Evolutionary conservation across 306 rosid genomes (phyloP), one percentile per base, ranked within the genome.

Genomic region (Glycine soja): DNA sequence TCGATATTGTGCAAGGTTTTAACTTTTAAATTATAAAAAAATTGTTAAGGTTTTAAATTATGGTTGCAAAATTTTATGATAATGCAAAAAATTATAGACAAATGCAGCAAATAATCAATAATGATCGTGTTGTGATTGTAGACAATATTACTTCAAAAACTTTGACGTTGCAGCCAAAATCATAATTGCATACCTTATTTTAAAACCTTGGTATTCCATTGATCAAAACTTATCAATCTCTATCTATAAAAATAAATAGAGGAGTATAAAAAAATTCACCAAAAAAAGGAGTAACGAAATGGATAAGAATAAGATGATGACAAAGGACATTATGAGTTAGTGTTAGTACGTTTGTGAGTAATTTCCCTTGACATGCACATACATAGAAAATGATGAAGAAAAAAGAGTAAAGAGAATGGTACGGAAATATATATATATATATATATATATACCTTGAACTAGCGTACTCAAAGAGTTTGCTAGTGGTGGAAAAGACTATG

Each of bases 401-500:
- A 65, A 66, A 19, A 10, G 48, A n/a, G n/a, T 32, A 36, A 0
- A n/a, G n/a, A n/a, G n/a, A n/a, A n/a, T n/a, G n/a, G 32, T 67
- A 66, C 72, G 52, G 72, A 66, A n/a, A 8, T 34, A 34, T 34
- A 34, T 34, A 34, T 34, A 34, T 2, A n/a, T n/a, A n/a, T n/a
- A n/a, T n/a, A n/a, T n/a, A n/a, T n/a, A 9, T 16, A 38, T 30
- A 87, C 90, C 90, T 87, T 59, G 88, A 76, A n/a, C n/a, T n/a
- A 16, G 87, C 74, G 72, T 84, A 87, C 6, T 87, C 81, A 7
- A 75, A 85, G 83, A 81, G 88, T 71, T 70, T 85, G 50, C 73
- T 87, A 3, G 90, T 79, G 1, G 81, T 8, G 8, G 90, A 85
- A 18, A 85, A 81, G 74, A 87, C 77, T 1, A 84, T 53, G 79